Evolutionary conservation across 352 stramenopile genomes (phyloP), one percentile per base, ranked within the genome.

Genomic region (Saprolegnia parasitica): DNA sequence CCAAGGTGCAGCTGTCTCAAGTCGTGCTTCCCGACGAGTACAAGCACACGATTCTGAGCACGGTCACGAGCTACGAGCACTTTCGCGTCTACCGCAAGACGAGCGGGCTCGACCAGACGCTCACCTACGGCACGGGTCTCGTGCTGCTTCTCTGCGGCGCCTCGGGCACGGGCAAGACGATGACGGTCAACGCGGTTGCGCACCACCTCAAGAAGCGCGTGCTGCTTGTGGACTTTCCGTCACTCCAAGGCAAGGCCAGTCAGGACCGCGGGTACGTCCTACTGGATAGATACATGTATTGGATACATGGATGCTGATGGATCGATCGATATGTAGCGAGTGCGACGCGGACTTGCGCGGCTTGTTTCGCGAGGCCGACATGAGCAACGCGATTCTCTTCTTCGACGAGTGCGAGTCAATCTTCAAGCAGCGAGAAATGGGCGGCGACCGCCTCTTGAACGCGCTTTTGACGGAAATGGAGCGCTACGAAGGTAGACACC

Each of bases 401-500:
- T 95, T 96, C 65, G 88, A 95, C 71, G 88, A 95, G 77, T 95
- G 87, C 68, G 88, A 95, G 74, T 89, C 83, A 11, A 92, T 95
- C 49, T 96, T 96, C 72, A 83, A 85, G 40, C 84, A 93, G 76
- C 83, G 86, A n/a, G 85, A 93, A 57, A 72, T 81, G 40, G 86
- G 86, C 70, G 87, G 83, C 35, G 86, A 95, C 65, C 77, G 85
- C 8, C 68, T 93, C 16, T 72, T 95, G 52, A 91, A 94, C 56
- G 83, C 87, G n/a, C 72, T 96, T 39, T 73, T 95, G 26, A 93
- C 85, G 32, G 88, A 96, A 74, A 96, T 96, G 47, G 88, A 96
- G 74, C 78, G 82, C 13, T 92, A 95, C 73, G 83, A 90, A 76
- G 63, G 57, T 65, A 65, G 56, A 47, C 20, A 18, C 20, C 3